Evolutionary conservation across 2,329 filamentous ascomycete species (phyloP).

Genomic region (Colletotrichum viniferum): DNA sequence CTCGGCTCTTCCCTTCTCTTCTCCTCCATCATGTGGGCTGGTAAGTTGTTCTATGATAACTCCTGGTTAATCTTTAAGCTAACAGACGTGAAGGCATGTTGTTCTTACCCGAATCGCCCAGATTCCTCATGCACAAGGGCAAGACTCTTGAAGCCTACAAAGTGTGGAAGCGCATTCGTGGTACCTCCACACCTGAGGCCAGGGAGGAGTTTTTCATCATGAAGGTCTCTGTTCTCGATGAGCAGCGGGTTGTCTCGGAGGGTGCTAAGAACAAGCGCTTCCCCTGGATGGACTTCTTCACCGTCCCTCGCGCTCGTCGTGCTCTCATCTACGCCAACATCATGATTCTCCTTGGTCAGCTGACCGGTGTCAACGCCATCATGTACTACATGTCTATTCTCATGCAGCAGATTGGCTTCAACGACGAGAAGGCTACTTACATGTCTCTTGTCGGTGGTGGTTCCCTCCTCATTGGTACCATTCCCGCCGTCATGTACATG

Average conservation of each 20-base stretch:
- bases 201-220: slow-evolving; percentile 76
- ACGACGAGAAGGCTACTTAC: slow-evolving; percentile 66
- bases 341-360: slow-evolving; percentile 73
- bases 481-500: slow-evolving; percentile 73
- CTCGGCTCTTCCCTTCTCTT: slow-evolving; percentile 75
- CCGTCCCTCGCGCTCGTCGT: slow-evolving; percentile 68
- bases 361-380: slow-evolving; percentile 73
- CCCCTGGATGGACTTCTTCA: slow-evolving; percentile 78
- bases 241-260: slow-evolving; percentile 57
- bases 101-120: slow-evolving; percentile 73
- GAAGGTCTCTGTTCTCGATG: slow-evolving; percentile 64
- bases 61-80: fast-evolving
- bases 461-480: slow-evolving; percentile 68
- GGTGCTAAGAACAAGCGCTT: slow-evolving; percentile 59
- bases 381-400: slow-evolving; percentile 75
- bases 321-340: slow-evolving; percentile 71
- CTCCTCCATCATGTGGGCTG: slow-evolving; percentile 46
- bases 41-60: slow-evolving; percentile 28
- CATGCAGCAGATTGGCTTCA: slow-evolving; percentile 72
- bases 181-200: slow-evolving; percentile 58
- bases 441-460: slow-evolving; percentile 78
- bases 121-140: slow-evolving; percentile 73
- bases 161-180: slow-evolving; percentile 76
- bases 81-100: slow-evolving; percentile 52
- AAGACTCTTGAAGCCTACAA: slow-evolving; percentile 45